Evolutionary conservation across 129 eudicot species (phyloP), one percentile per base, ranked within the genome.

Genomic region (Smallanthus sonchifolius): DNA sequence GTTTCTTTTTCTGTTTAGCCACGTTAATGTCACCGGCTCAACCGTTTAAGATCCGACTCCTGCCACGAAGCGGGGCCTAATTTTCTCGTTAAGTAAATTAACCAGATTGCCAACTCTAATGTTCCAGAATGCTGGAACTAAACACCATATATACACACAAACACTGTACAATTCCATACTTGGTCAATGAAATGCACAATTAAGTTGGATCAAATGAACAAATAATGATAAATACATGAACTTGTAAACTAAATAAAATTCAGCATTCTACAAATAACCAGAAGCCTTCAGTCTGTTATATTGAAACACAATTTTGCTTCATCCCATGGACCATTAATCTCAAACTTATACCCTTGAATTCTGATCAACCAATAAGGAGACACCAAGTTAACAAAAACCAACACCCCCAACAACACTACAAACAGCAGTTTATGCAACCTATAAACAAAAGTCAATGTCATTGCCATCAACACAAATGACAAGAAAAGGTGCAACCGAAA

Each of bases 241-340:
- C 68, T 36, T 63, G 4, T n/a, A 63, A 15, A 36, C 30, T 24
- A 24, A 24, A 11, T 7, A 36, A 14, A 66, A 16, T 7, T 48
- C 62, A 14, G 11, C n/a, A 70, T 32, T 15, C 9, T 51, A 70
- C 63, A 49, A 35, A n/a, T 13, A 69, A 1, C 64, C 4, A 17
- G 7, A 2, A 1, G 13, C 3, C 9, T 67, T 88, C 84, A 90
- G 69, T 93, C 97, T 10, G 87, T 90, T 43, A 90, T 83, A 40
- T 90, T 71, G 65, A 93, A 90, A 78, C 97, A 90, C 73, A 93
- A 85, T 82, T 88, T 90, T 20, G 98, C 98, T 83, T 93, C 98
- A 75, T 90, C 97, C 97, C 97, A 86, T 19, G 98, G 98, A 45
- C 98, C 97, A 84, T 90, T 93, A 28, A 90, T 90, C 87, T 90